Evolutionary conservation across 202 grass and related monocot species (phyloP).

Genomic region (Eragrostis tef): DNA sequence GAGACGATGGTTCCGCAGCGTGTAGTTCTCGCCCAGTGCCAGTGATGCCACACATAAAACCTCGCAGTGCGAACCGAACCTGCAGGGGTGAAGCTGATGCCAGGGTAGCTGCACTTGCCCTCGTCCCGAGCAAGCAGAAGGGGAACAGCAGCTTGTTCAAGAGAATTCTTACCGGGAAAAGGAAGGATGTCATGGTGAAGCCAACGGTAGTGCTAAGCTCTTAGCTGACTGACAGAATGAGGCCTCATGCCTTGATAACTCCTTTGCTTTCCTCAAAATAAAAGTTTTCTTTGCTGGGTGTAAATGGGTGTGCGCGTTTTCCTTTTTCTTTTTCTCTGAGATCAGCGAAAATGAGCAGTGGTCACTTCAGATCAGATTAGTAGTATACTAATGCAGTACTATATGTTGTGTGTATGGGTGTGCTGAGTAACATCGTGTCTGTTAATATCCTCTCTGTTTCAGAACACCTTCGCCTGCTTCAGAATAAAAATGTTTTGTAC

Average conservation of each 20-base stretch:
- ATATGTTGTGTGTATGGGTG: conserved; percentile 22
- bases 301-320: background rate
- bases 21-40: conserved; percentile 39
- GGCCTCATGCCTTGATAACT: background rate
- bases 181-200: conserved; percentile 60
- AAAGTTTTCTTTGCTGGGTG: background rate
- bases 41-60: conserved; percentile 9
- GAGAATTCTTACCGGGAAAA: conserved; percentile 69
- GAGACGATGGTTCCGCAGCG: background rate
- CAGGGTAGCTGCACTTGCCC: conserved; percentile 48
- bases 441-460: background rate
- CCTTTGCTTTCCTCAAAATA: background rate
- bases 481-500: background rate
- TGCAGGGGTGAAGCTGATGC: conserved; percentile 42
- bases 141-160: conserved; percentile 65
- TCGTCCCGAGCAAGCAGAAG: conserved; percentile 62
- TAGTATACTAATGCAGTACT: conserved; percentile 14
- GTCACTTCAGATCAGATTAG: too few relatives aligned
- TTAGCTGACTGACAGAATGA: conserved; percentile 26
- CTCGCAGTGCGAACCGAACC: background rate
- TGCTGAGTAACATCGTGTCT: background rate
- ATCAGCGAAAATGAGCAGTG: background rate
- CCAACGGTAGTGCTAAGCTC: conserved; percentile 42
- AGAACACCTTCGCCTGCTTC: background rate
- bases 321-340: background rate